These are phyloP conservation scores for Nemania sp. DNA, from an alignment of 2,329 filamentous ascomycete species.

Conservation along the genomic window DNA sequence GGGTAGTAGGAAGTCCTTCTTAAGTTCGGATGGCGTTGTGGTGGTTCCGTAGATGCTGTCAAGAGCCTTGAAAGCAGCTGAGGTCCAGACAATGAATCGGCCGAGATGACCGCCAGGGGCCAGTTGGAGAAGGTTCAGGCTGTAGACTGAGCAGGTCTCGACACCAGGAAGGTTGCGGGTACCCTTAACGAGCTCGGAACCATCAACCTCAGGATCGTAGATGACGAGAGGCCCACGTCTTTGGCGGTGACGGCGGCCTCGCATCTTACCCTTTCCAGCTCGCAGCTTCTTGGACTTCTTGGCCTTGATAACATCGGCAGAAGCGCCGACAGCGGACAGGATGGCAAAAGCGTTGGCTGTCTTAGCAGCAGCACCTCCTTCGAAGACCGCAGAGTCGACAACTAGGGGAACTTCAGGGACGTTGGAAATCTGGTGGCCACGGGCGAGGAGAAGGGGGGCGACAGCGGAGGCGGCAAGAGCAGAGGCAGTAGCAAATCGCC, in stretches of 20 bases:
- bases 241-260: slow-evolving; percentile 96
- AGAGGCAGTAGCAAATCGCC: slow-evolving; percentile 97
- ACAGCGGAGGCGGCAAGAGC: slow-evolving; percentile 96
- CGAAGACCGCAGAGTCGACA: slow-evolving; percentile 90
- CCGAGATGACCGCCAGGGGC: slow-evolving; percentile 98
- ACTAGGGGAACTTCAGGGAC: slow-evolving; percentile 98
- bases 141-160: slow-evolving; percentile 93
- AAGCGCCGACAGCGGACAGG: slow-evolving; percentile 90
- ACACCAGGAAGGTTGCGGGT: slow-evolving; percentile 99
- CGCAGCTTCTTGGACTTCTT: slow-evolving; percentile 96
- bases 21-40: slow-evolving; percentile 87
- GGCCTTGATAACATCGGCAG: slow-evolving; percentile 93
- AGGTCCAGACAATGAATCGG: slow-evolving; percentile 99
- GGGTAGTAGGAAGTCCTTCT: slow-evolving; percentile 99
- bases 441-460: slow-evolving; percentile 93
- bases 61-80: slow-evolving; percentile 93
- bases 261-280: slow-evolving; percentile 98
- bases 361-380: slow-evolving; percentile 83
- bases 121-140: slow-evolving; percentile 98
- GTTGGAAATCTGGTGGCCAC: slow-evolving; percentile 92
- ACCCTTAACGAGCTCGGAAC: slow-evolving; percentile 90
- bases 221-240: slow-evolving; percentile 97
- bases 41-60: slow-evolving; percentile 97
- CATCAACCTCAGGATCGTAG: slow-evolving; percentile 95
- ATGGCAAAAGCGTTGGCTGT: slow-evolving; percentile 88